phyloP scores from a whole-genome alignment of 1,284 basidiomycete species.

The Trichosporon sp. region DNA sequence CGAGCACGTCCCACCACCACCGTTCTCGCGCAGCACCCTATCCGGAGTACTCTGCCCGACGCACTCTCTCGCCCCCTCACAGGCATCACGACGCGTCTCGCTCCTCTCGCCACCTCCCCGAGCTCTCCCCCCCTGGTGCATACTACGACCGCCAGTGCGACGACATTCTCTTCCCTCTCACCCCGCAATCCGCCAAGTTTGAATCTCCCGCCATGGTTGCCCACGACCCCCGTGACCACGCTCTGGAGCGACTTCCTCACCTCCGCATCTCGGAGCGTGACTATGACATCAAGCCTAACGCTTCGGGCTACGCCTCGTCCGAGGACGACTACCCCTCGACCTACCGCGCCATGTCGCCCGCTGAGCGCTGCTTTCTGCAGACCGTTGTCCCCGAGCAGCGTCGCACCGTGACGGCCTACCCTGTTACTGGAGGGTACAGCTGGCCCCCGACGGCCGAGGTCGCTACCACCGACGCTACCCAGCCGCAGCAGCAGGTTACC shows the following conservation, averaged over 20 bases:
- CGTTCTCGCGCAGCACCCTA: constrained; percentile 7
- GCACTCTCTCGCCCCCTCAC: constrained; percentile 9
- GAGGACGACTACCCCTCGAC: constrained; percentile 13
- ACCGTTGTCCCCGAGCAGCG: constrained; percentile 27
- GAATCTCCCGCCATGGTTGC: constrained; percentile 28
- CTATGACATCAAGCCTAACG: constrained; percentile 20
- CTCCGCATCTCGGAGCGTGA: constrained; percentile 28
- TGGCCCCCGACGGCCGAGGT: constrained; percentile 25
- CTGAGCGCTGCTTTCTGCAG: constrained; percentile 33
- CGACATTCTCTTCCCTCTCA: constrained; percentile 25
- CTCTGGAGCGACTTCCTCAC: constrained; percentile 27
- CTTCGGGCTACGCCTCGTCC: not conserved
- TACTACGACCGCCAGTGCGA: constrained; percentile 16
- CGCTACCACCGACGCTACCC: constrained; percentile 19
- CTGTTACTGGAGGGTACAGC: constrained; percentile 33
- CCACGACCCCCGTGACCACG: constrained; percentile 24
- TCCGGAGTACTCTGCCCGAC: constrained; percentile 1
- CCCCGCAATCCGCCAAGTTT: constrained; percentile 25
- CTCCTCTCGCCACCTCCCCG: constrained; percentile 1
- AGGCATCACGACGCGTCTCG: constrained; percentile 14
- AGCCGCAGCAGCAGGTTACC: constrained; percentile 21
- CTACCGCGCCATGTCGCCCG: constrained; percentile 28
- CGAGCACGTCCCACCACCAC: constrained; percentile 15
- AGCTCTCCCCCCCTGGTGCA: not conserved
- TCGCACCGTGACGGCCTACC: constrained; percentile 36